phyloP scores from a whole-genome alignment of 2,329 filamentous ascomycete genomes.

The Penicillium sclerotiorum region DNA sequence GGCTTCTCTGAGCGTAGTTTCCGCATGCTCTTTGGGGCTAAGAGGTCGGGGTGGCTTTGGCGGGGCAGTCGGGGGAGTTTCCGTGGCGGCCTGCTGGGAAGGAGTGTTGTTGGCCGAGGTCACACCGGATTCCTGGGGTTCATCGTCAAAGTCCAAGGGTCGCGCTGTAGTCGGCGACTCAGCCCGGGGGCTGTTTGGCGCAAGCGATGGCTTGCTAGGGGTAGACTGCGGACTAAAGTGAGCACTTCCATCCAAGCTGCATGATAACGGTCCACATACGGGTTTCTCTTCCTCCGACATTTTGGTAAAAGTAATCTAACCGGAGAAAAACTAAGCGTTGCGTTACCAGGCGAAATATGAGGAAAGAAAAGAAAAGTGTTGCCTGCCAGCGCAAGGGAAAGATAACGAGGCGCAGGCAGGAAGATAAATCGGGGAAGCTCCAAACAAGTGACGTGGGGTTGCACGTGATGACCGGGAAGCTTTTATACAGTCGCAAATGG shows the following conservation, averaged over 20 bases:
- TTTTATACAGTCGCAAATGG: conserved; percentile 18
- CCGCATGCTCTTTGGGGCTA: conserved; percentile 80
- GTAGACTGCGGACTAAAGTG: conserved; percentile 31
- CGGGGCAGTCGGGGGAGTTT: conserved; percentile 62
- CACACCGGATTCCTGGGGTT: conserved; percentile 50
- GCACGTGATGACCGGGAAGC: conserved; percentile 26
- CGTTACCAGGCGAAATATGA: conserved; percentile 1
- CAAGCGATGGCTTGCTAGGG: conserved; percentile 38
- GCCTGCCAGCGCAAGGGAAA: conserved; percentile 10
- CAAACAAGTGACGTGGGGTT: conserved; percentile 30
- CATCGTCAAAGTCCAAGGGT: conserved; percentile 61
- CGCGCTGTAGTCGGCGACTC: conserved; percentile 60
- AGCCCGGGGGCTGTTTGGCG: conserved; percentile 40
- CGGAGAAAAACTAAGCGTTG: conserved; percentile 1
- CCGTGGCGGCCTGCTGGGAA: conserved; percentile 32
- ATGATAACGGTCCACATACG: conserved; percentile 26
- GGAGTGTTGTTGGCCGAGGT: conserved; percentile 28
- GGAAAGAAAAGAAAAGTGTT: conserved; percentile 14
- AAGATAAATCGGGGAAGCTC: conserved; percentile 25
- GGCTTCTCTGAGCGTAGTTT: conserved; percentile 86
- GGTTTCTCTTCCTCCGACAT: conserved; percentile 44
- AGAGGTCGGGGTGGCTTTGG: conserved; percentile 84
- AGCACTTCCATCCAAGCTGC: conserved; percentile 21
- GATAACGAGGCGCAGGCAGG: conserved; percentile 19
- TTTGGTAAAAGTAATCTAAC: conserved; percentile 3